A percentile compares a stretch with the other conserved stretches of the same genome.
phyloP scores from a whole-genome alignment of 164 flowering plant genomes.

The Tinospora cordifolia region DNA sequence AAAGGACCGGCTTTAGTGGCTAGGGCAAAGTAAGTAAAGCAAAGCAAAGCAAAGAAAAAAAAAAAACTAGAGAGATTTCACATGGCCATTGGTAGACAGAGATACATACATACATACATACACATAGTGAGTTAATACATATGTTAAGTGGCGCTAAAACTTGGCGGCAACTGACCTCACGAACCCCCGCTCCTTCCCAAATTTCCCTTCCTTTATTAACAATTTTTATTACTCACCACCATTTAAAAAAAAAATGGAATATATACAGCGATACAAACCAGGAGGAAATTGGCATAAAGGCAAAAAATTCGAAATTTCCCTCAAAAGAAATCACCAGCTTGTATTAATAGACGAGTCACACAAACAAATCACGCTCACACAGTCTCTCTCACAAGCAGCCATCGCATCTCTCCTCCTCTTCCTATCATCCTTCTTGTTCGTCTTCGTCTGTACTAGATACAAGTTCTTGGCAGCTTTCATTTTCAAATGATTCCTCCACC shows the following conservation, averaged over 20 bases:
- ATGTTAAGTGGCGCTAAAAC: neutral
- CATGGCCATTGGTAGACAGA: neutral
- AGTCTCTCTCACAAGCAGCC: neutral
- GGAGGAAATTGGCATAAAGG: neutral
- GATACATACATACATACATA: neutral
- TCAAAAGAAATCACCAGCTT: neutral
- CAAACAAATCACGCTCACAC: neutral
- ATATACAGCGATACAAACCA: neutral
- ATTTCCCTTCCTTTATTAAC: neutral
- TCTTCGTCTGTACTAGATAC: neutral
- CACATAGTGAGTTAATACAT: neutral
- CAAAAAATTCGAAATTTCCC: too few relatives aligned
- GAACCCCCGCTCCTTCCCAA: neutral
- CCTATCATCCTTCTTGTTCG: neutral
- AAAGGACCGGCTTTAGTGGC: neutral
- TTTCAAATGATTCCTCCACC: neutral
- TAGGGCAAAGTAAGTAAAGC: too few relatives aligned
- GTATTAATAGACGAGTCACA: slow-evolving; percentile 12
- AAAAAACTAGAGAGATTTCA: neutral
- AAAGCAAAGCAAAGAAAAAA: neutral
- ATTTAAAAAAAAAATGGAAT: too few relatives aligned
- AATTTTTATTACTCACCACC: neutral
- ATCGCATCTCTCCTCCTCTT: neutral
- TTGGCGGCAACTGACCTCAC: neutral
- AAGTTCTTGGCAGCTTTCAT: neutral